A percentile compares a stretch with the other conserved stretches of the same genome.
These are phyloP conservation scores for Metschnikowia chrysomelidarum DNA, from an alignment of 805 yeast genomes.

Conservation along the genomic window DNA sequence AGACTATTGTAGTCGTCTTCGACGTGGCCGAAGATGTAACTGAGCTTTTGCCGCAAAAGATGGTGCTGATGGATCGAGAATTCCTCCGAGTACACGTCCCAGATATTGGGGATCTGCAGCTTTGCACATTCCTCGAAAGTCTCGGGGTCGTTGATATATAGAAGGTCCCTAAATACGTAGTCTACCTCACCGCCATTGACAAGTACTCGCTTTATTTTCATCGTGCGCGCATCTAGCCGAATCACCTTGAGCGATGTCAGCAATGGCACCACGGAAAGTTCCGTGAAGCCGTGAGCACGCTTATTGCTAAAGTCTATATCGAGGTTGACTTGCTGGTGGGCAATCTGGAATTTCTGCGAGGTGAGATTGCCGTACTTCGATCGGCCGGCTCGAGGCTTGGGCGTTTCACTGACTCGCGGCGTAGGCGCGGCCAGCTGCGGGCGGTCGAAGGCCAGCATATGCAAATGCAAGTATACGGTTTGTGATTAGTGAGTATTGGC, in stretches of 20 bases:
- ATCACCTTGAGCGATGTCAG: conserved; percentile 55
- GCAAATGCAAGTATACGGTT: background rate
- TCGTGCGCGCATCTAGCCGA: conserved; percentile 77
- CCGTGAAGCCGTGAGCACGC: conserved; percentile 70
- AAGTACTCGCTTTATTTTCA: conserved; percentile 58
- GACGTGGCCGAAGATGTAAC: conserved; percentile 50
- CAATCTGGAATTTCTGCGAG: conserved; percentile 60
- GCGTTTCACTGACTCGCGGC: conserved; percentile 16
- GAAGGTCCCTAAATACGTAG: conserved; percentile 55
- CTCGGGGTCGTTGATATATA: conserved; percentile 38
- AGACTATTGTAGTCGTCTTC: conserved; percentile 26
- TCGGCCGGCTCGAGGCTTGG: conserved; percentile 11
- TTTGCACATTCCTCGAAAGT: conserved; percentile 28
- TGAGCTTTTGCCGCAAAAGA: conserved; percentile 50
- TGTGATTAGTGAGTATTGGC: too few species aligned
- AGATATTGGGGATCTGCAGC: conserved; percentile 28
- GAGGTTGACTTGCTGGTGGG: conserved; percentile 78
- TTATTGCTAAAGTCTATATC: conserved; percentile 74
- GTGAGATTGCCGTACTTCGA: conserved; percentile 19
- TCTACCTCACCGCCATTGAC: conserved; percentile 57
- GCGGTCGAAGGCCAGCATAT: conserved; percentile 14
- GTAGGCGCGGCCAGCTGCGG: conserved; percentile 19
- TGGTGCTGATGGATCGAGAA: conserved; percentile 57
- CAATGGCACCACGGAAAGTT: conserved; percentile 74
- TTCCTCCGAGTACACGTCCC: conserved; percentile 43